Percentiles rank a stretch among this genome's conserved stretches.
These are phyloP conservation scores for Chrysopogon serrulatus DNA, from an alignment of 176 grass and related monocot genomes.

Conservation along the genomic window DNA sequence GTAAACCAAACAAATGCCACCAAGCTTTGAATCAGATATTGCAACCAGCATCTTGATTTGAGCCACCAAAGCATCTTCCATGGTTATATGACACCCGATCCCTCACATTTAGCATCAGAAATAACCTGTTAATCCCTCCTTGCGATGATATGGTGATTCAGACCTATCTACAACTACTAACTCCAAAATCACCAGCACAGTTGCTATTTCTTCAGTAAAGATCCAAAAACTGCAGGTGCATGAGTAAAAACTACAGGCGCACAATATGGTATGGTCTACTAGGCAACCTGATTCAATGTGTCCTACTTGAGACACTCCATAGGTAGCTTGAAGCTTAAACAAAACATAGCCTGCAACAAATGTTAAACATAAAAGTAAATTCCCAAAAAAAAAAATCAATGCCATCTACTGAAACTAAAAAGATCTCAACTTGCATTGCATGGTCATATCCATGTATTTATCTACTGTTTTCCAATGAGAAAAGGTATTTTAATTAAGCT, in stretches of 20 bases:
- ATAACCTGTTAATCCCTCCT: not conserved
- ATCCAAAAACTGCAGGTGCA: not conserved
- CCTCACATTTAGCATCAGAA: not conserved
- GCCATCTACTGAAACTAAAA: constrained; percentile 6
- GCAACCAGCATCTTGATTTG: not conserved
- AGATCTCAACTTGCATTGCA: not conserved
- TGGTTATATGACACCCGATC: not conserved
- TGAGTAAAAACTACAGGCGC: not conserved
- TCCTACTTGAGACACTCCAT: constrained; percentile 40
- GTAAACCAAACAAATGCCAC: not conserved
- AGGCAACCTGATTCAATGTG: constrained; percentile 3
- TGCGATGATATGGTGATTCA: not conserved
- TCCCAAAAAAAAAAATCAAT: not conserved
- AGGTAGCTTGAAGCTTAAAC: constrained; percentile 86
- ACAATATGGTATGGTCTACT: not conserved
- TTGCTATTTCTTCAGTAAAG: not conserved
- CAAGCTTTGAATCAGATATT: not conserved
- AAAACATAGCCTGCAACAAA: constrained; percentile 79
- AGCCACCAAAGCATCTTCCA: not conserved
- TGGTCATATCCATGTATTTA: not conserved
- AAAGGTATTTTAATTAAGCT: not conserved
- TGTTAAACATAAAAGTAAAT: constrained; percentile 5
- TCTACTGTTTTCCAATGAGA: not conserved
- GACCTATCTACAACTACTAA: not conserved
- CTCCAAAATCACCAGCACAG: not conserved